These are phyloP conservation scores for Boletus semigastroideus DNA, from an alignment of 1,284 basidiomycete genomes.

Conservation along the genomic window DNA sequence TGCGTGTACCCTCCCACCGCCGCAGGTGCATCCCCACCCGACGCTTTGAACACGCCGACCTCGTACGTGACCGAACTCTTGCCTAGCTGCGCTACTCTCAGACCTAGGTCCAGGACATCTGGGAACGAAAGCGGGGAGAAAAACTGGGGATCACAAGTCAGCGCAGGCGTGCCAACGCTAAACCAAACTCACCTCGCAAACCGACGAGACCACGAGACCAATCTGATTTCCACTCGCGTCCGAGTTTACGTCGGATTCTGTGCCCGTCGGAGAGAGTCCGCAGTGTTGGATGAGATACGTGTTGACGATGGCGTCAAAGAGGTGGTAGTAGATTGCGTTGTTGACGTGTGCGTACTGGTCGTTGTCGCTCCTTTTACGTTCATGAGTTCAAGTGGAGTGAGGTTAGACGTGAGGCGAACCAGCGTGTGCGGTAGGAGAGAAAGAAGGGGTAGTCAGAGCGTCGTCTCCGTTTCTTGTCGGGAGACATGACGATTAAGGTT, in stretches of 20 bases:
- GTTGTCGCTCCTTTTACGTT: conserved; percentile 65
- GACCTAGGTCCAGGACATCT: conserved; percentile 60
- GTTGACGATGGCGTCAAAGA: conserved; percentile 77
- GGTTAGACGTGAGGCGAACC: conserved; percentile 44
- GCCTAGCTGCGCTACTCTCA: conserved; percentile 64
- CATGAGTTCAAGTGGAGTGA: background rate
- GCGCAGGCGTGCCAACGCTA: background rate
- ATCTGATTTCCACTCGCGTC: conserved; percentile 37
- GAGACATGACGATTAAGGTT: no score
- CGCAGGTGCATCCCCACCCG: conserved; percentile 39
- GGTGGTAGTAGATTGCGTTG: conserved; percentile 76
- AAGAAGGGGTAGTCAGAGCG: conserved; percentile 59
- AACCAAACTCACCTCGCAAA: conserved; percentile 47
- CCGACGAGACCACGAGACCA: conserved; percentile 72
- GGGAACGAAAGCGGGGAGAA: conserved; percentile 71
- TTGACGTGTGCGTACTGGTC: conserved; percentile 80
- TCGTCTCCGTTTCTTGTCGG: conserved; percentile 34
- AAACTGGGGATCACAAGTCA: conserved; percentile 39
- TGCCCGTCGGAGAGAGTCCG: conserved; percentile 42
- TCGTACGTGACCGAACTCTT: conserved; percentile 74
- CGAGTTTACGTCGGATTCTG: background rate
- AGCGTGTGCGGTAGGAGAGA: conserved; percentile 64
- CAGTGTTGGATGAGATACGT: conserved; percentile 66
- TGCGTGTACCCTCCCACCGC: conserved; percentile 79
- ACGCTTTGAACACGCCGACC: conserved; percentile 63